These are phyloP conservation scores for Penicillium soppii DNA, from an alignment of 495 filamentous ascomycete species.

Conservation along the genomic window DNA sequence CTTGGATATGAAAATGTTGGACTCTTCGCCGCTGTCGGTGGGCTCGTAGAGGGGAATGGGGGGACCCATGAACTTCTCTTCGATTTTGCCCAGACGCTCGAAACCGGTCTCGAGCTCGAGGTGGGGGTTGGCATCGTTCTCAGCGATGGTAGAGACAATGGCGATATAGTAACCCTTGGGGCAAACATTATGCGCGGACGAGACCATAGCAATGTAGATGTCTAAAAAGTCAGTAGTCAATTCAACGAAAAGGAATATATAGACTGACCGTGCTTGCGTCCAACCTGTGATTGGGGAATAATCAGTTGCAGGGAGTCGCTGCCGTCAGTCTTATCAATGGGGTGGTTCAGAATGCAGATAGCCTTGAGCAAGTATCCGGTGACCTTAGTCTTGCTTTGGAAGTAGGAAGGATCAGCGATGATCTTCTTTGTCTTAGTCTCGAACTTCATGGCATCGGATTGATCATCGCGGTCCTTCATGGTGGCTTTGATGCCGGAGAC, in stretches of 20 bases:
- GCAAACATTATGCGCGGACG: constrained; percentile 95
- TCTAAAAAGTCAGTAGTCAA: constrained; percentile 53
- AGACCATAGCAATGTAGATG: constrained; percentile 97
- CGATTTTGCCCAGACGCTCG: constrained; percentile 87
- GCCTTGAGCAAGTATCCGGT: constrained; percentile 90
- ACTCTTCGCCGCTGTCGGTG: constrained; percentile 76
- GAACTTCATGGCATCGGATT: constrained; percentile 85
- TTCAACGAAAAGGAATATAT: neutral
- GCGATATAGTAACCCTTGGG: constrained; percentile 99
- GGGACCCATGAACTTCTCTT: constrained; percentile 95
- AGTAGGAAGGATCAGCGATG: constrained; percentile 94
- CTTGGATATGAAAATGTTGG: constrained; percentile 96
- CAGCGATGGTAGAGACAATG: constrained; percentile 96
- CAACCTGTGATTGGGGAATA: constrained; percentile 95
- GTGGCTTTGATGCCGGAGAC: constrained; percentile 94
- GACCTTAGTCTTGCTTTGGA: constrained; percentile 82
- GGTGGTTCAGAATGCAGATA: constrained; percentile 96
- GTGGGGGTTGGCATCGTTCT: constrained; percentile 89
- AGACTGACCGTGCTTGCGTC: constrained; percentile 81
- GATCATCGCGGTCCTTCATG: constrained; percentile 79
- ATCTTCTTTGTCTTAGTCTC: constrained; percentile 95
- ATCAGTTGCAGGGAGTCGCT: constrained; percentile 93
- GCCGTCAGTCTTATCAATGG: constrained; percentile 82
- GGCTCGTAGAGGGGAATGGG: constrained; percentile 94
- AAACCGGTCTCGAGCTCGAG: constrained; percentile 91